phyloP scores from a whole-genome alignment of 495 filamentous ascomycete genomes.

The Neurospora sublineolata region DNA sequence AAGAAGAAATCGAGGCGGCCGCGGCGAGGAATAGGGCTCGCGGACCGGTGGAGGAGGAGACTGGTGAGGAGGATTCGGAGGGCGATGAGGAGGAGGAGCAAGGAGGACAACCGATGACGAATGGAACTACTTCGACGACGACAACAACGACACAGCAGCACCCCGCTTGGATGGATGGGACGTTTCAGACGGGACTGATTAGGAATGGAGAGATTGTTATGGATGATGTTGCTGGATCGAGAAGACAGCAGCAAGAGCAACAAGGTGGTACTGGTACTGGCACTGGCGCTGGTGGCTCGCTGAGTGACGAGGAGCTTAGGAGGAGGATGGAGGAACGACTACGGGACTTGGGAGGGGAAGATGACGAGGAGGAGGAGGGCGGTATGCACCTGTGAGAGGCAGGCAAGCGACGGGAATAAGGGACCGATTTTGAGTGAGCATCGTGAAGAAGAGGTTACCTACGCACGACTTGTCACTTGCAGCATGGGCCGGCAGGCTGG shows the following conservation, averaged over 20 bases:
- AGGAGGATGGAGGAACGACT: conserved; percentile 34
- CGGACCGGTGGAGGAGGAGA: conserved; percentile 8
- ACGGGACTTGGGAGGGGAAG: conserved; percentile 25
- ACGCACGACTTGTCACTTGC: not conserved
- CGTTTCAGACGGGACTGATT: conserved; percentile 42
- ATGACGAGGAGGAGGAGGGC: conserved; percentile 41
- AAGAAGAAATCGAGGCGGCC: conserved; percentile 23
- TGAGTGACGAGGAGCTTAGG: conserved; percentile 38
- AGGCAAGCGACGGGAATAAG: not conserved
- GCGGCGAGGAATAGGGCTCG: conserved; percentile 1
- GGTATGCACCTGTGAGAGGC: conserved; percentile 52
- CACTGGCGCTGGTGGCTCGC: conserved; percentile 18
- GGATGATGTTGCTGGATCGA: conserved; percentile 13
- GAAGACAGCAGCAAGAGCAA: not conserved
- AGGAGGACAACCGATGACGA: conserved; percentile 2
- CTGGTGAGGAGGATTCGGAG: conserved; percentile 1
- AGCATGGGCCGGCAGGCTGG: not conserved
- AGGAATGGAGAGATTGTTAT: conserved; percentile 27
- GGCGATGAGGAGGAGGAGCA: not conserved
- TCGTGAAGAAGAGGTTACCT: not conserved
- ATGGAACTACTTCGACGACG: not conserved
- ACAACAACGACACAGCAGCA: conserved; percentile 17
- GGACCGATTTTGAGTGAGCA: not conserved
- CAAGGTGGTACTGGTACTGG: not conserved
- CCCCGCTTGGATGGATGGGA: conserved; percentile 42